Evolutionary conservation across 140 eudicot species (phyloP).

Genomic region (Flaveria floridana): DNA sequence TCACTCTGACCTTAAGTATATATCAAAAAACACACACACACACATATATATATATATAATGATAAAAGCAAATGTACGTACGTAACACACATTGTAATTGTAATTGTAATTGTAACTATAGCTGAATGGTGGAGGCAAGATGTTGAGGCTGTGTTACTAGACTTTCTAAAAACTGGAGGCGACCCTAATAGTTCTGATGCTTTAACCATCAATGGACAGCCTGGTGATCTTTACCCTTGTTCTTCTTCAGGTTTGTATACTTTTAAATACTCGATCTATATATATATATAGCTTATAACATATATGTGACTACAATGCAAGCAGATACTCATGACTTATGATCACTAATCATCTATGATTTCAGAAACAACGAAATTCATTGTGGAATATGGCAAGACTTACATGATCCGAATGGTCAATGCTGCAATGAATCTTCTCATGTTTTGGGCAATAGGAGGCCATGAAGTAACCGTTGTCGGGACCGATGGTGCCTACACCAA

Average conservation of each 20-base stretch:
- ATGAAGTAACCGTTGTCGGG: constrained; percentile 51
- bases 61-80: not conserved
- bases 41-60: no score
- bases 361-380: constrained; percentile 47
- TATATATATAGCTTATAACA: no score
- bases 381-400: constrained; percentile 52
- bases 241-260: constrained; percentile 38
- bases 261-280: no score
- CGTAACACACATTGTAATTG: no score
- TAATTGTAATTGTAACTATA: constrained; percentile 15
- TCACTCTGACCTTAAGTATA: not conserved
- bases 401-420: constrained; percentile 48
- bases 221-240: constrained; percentile 68
- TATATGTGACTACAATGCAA: no score
- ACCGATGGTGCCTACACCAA: constrained; percentile 55
- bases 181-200: constrained; percentile 66
- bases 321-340: not conserved
- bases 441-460: constrained; percentile 49
- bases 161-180: constrained; percentile 47
- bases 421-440: constrained; percentile 51
- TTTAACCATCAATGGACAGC: constrained; percentile 70
- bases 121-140: constrained; percentile 74
- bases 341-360: not conserved
- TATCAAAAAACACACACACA: no score
- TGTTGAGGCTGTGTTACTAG: constrained; percentile 38